A percentile compares a stretch with the other conserved stretches of the same genome.
phyloP scores from a whole-genome alignment of 1,284 basidiomycete species.

The Melanopsichium pennsylvanicum region DNA sequence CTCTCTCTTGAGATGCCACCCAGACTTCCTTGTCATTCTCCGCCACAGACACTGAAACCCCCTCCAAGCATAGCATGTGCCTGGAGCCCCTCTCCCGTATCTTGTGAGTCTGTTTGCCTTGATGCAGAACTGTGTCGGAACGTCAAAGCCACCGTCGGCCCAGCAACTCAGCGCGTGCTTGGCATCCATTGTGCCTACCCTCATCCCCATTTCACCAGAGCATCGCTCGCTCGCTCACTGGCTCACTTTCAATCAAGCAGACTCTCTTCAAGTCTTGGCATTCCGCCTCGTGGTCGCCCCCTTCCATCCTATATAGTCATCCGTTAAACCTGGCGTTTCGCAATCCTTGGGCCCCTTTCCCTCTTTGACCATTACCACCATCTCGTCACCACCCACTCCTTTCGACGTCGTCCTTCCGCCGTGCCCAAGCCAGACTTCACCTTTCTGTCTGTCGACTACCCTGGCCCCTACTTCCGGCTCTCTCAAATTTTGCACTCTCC shows the following conservation, averaged over 20 bases:
- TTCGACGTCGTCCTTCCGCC: neutral
- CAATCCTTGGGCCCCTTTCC: slow-evolving; percentile 2
- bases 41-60: too few relatives aligned
- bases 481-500: neutral
- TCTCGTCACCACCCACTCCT: neutral
- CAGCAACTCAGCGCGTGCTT: neutral
- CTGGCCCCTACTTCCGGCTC: too few relatives aligned
- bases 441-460: too few relatives aligned
- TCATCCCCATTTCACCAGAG: neutral
- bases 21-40: neutral
- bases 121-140: too few relatives aligned
- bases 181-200: neutral
- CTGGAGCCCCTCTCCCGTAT: too few relatives aligned
- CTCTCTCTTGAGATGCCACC: neutral
- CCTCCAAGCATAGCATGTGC: too few relatives aligned
- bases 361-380: slow-evolving; percentile 17
- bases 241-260: too few relatives aligned
- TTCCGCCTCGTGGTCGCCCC: slow-evolving; percentile 24
- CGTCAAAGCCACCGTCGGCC: too few relatives aligned
- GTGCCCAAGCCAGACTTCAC: neutral
- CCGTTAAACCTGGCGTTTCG: neutral
- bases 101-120: too few relatives aligned
- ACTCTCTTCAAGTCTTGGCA: slow-evolving; percentile 20
- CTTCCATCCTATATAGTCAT: slow-evolving; percentile 23
- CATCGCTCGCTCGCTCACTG: neutral